A percentile compares a stretch with the other conserved stretches of the same genome.
These are phyloP conservation scores for Beverwykella pulmonaria DNA, from an alignment of 495 filamentous ascomycete genomes.

Conservation along the genomic window DNA sequence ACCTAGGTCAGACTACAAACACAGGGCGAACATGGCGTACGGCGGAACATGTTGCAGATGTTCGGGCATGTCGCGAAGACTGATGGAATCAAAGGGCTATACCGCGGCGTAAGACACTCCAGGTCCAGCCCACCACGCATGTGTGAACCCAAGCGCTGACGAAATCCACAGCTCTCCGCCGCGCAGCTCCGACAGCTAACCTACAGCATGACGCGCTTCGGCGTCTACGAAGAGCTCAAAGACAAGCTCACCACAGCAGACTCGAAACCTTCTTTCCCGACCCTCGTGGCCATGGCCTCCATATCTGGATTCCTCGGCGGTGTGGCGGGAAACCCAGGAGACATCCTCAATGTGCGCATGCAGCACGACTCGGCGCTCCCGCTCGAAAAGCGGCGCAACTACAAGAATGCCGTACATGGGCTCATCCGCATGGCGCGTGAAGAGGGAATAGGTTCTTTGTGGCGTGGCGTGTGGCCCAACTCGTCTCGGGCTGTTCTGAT, in stretches of 20 bases:
- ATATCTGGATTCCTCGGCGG: slow-evolving; percentile 88
- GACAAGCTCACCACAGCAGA: slow-evolving; percentile 58
- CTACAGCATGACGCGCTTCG: slow-evolving; percentile 91
- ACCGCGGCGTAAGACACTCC: slow-evolving; percentile 66
- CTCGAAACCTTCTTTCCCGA: slow-evolving; percentile 61
- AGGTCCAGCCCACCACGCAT: not conserved
- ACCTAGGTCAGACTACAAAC: slow-evolving; percentile 85
- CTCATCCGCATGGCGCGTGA: slow-evolving; percentile 78
- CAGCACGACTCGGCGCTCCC: slow-evolving; percentile 90
- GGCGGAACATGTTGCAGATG: slow-evolving; percentile 75
- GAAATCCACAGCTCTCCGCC: slow-evolving; percentile 70
- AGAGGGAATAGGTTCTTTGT: slow-evolving; percentile 73
- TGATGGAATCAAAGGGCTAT: slow-evolving; percentile 73
- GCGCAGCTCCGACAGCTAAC: slow-evolving; percentile 86
- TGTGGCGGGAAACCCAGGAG: slow-evolving; percentile 87
- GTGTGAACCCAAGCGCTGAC: not conserved
- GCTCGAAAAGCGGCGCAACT: slow-evolving; percentile 73
- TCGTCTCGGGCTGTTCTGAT: slow-evolving; percentile 86
- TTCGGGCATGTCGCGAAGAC: slow-evolving; percentile 72
- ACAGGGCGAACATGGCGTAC: slow-evolving; percentile 41
- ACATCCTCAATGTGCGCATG: slow-evolving; percentile 98
- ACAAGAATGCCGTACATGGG: slow-evolving; percentile 85
- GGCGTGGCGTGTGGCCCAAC: slow-evolving; percentile 92
- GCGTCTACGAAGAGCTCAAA: slow-evolving; percentile 93
- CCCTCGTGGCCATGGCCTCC: slow-evolving; percentile 77